phyloP scores from a whole-genome alignment of 2,329 filamentous ascomycete genomes.

The Cercospora sp. region DNA sequence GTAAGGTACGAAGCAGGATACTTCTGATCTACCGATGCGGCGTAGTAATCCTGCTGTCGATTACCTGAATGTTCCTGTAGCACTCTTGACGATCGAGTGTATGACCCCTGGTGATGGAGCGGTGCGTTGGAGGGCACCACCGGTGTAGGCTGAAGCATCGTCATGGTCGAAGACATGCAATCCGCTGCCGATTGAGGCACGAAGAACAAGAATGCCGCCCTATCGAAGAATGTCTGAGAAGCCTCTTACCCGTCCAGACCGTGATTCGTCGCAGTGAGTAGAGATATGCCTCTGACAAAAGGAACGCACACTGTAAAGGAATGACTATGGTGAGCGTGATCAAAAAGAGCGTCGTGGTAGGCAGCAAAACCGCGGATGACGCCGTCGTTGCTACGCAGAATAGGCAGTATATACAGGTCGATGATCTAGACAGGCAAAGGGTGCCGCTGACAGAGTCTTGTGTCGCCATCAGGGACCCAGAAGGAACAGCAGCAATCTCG shows the following conservation, averaged over 20 bases:
- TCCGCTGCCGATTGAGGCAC: constrained; percentile 32
- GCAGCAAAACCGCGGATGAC: constrained; percentile 16
- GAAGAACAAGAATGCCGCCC: constrained; percentile 46
- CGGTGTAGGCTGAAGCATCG: constrained; percentile 40
- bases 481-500: constrained; percentile 36
- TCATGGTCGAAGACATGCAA: constrained; percentile 20
- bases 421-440: constrained; percentile 28
- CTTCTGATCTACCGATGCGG: constrained; percentile 35
- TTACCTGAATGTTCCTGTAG: constrained; percentile 48
- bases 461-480: constrained; percentile 33
- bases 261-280: constrained; percentile 30
- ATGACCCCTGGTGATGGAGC: constrained; percentile 35
- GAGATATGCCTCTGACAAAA: constrained; percentile 31
- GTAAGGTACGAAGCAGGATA: constrained; percentile 32
- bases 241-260: constrained; percentile 13
- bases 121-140: constrained; percentile 48
- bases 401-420: constrained; percentile 31
- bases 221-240: constrained; percentile 31
- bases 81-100: constrained; percentile 36
- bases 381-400: constrained; percentile 30
- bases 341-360: constrained; percentile 24
- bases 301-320: constrained; percentile 49
- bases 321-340: constrained; percentile 42
- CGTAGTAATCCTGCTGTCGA: constrained; percentile 38
- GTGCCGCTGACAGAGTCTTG: constrained; percentile 38